Percentiles rank a stretch among this genome's conserved stretches.
These are phyloP conservation scores for Chionographis japonica DNA, from an alignment of 106 monocot species.

Conservation along the genomic window DNA sequence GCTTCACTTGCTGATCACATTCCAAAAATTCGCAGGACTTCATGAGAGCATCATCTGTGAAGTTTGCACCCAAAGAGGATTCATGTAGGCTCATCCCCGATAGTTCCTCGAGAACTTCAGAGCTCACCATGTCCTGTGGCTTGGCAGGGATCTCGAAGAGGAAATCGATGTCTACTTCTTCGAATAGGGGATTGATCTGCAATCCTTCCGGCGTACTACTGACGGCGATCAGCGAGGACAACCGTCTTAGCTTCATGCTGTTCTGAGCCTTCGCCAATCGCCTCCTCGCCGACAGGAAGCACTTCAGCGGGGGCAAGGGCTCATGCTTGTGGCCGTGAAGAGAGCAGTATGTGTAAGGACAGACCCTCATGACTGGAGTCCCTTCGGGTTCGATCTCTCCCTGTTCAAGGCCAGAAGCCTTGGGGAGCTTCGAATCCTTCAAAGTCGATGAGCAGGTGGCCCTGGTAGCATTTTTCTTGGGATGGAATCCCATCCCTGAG, in stretches of 20 bases:
- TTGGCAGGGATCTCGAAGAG: conserved; percentile 14
- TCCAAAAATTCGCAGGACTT: neutral
- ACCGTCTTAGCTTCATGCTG: conserved; percentile 19
- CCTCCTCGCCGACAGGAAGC: conserved; percentile 26
- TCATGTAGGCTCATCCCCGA: neutral
- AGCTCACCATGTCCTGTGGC: neutral
- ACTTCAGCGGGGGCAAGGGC: conserved; percentile 23
- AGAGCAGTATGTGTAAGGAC: conserved; percentile 58
- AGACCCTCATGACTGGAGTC: conserved; percentile 40
- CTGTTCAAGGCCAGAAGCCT: conserved; percentile 38
- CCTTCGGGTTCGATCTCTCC: conserved; percentile 48
- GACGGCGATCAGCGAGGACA: conserved; percentile 8
- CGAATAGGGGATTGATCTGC: neutral
- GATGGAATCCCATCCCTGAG: conserved; percentile 2
- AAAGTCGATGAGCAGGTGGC: conserved; percentile 75
- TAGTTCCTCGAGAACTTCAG: neutral
- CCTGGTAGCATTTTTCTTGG: conserved; percentile 6
- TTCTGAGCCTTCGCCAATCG: conserved; percentile 29
- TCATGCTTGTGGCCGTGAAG: conserved; percentile 46
- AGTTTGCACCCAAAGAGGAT: neutral
- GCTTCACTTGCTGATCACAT: neutral
- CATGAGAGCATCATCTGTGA: neutral
- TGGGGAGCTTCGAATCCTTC: conserved; percentile 63
- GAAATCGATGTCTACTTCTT: conserved; percentile 9
- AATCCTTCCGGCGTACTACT: neutral